Percentiles rank a stretch among this genome's conserved stretches.
These are phyloP conservation scores for Amniculicola lignicola DNA, from an alignment of 495 filamentous ascomycete species.

Conservation along the genomic window DNA sequence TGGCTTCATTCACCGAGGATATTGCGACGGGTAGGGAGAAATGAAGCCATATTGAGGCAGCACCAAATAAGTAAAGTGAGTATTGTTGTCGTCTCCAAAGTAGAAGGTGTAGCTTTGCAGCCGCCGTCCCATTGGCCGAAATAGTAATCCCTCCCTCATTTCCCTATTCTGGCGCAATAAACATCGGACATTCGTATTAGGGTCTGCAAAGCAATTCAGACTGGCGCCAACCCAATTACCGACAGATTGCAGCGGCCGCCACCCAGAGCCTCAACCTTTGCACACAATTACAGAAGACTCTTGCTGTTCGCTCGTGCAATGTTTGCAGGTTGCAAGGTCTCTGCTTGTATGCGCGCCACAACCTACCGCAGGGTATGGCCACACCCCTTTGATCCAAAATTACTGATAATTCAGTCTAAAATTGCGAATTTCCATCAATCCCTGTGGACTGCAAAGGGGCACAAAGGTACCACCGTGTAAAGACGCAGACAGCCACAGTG, in stretches of 20 bases:
- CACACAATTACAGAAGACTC: background rate
- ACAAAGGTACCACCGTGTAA: too few species aligned
- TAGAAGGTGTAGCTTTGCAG: background rate
- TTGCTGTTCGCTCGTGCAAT: background rate
- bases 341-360: conserved; percentile 15
- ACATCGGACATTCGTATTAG: conserved; percentile 4
- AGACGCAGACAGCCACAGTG: conserved; percentile 14
- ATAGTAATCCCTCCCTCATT: background rate
- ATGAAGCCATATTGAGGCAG: background rate
- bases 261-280: background rate
- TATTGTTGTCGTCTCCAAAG: background rate
- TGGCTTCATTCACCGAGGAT: background rate
- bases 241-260: conserved; percentile 18
- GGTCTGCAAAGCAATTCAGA: background rate
- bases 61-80: background rate
- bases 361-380: background rate
- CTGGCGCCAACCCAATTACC: conserved; percentile 13
- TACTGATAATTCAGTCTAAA: conserved; percentile 26
- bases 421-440: conserved; percentile 14
- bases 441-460: conserved; percentile 6
- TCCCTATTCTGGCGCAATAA: background rate
- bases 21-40: background rate
- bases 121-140: conserved; percentile 1
- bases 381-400: conserved; percentile 13
- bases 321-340: conserved; percentile 1